Evolutionary conservation across 345 rosid genomes (phyloP).

Genomic region (Aethionema arabicum): DNA sequence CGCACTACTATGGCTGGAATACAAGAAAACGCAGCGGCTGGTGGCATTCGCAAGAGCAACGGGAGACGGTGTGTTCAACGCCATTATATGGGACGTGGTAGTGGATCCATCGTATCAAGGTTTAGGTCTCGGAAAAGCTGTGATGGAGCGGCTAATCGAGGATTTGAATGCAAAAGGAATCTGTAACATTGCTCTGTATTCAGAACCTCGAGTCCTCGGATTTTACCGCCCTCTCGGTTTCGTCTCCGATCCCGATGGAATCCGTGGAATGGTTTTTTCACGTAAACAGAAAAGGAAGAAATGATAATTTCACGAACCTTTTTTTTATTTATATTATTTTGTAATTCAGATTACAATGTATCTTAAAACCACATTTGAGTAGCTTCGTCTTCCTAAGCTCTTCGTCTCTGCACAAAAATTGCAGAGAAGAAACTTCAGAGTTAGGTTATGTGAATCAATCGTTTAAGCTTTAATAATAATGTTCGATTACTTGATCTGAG

Average conservation of each 20-base stretch:
- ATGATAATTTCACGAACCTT: conserved; percentile 8
- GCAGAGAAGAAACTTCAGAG: conserved; percentile 8
- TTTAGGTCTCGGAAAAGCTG: conserved; percentile 79
- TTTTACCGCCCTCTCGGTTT: conserved; percentile 87
- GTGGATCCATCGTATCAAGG: conserved; percentile 89
- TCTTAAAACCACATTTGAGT: conserved; percentile 5
- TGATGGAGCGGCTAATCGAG: conserved; percentile 72
- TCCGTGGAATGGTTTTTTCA: conserved; percentile 84
- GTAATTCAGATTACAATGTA: conserved; percentile 21
- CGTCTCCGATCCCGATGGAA: conserved; percentile 91
- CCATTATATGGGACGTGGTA: conserved; percentile 96
- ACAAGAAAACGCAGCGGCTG: conserved; percentile 56
- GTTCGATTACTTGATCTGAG: conserved; percentile 19
- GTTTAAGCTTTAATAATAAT: background rate
- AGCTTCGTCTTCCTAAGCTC: background rate
- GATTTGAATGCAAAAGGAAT: conserved; percentile 64
- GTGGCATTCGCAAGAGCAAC: conserved; percentile 94
- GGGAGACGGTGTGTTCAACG: conserved; percentile 89
- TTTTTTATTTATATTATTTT: background rate
- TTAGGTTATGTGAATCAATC: conserved; percentile 7
- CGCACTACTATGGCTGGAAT: conserved; percentile 67
- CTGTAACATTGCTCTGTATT: conserved; percentile 67
- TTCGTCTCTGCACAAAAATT: conserved; percentile 5
- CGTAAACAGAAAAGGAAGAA: conserved; percentile 53
- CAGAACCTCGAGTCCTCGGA: conserved; percentile 92